These are phyloP conservation scores for Clonostachys rosea DNA, from an alignment of 2,329 filamentous ascomycete species.

Conservation along the genomic window DNA sequence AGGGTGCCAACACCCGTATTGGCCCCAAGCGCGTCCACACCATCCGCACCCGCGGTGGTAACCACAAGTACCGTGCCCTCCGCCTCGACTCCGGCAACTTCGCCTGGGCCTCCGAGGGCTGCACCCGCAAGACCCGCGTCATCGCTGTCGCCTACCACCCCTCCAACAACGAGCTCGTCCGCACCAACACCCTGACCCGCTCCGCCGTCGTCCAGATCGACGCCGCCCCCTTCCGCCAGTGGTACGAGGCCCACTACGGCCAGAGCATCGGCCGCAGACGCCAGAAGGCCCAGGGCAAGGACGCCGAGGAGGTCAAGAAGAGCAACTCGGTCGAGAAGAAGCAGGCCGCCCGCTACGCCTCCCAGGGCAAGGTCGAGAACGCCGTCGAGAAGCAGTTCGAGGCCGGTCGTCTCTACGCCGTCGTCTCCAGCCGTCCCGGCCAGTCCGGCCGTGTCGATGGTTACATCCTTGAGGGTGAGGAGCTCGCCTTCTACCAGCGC, in stretches of 20 bases:
- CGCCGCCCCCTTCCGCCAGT: slow-evolving; percentile 98
- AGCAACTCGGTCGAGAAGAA: slow-evolving; percentile 94
- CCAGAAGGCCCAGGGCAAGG: slow-evolving; percentile 73
- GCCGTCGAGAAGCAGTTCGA: slow-evolving; percentile 98
- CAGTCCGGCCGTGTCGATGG: slow-evolving; percentile 96
- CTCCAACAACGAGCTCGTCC: slow-evolving; percentile 99
- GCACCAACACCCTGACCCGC: slow-evolving; percentile 99
- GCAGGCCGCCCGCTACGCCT: slow-evolving; percentile 82
- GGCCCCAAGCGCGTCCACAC: slow-evolving; percentile 94
- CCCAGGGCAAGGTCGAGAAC: slow-evolving; percentile 85
- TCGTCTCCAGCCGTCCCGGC: slow-evolving; percentile 87
- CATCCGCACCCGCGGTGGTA: slow-evolving; percentile 95
- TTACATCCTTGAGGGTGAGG: slow-evolving; percentile 98
- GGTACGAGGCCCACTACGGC: slow-evolving; percentile 99
- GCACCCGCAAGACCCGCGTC: slow-evolving; percentile 98
- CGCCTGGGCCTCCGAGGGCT: slow-evolving; percentile 96
- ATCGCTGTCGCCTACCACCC: slow-evolving; percentile 98
- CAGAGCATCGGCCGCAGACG: slow-evolving; percentile 82
- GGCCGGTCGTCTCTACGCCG: slow-evolving; percentile 94
- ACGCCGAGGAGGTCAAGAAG: slow-evolving; percentile 76
- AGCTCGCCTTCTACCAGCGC: slow-evolving; percentile 99
- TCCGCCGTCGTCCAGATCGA: slow-evolving; percentile 98
- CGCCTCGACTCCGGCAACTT: slow-evolving; percentile 99
- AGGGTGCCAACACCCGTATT: slow-evolving; percentile 99
- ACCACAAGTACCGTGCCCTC: slow-evolving; percentile 99